Evolutionary conservation across 495 filamentous ascomycete species (phyloP), one percentile per base, ranked within the genome.

Genomic region (Podospora tetraspora): DNA sequence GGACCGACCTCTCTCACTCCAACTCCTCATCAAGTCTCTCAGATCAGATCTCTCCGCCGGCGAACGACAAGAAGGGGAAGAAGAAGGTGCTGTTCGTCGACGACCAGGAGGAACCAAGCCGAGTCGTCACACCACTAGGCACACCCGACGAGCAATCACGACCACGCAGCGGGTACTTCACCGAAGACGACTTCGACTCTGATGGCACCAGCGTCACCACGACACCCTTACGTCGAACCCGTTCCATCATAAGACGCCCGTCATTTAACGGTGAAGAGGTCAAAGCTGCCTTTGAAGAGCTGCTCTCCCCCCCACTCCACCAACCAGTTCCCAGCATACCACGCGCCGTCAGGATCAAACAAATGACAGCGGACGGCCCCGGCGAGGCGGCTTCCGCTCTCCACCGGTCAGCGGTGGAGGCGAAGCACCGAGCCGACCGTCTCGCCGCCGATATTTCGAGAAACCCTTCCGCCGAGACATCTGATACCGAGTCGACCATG

Each of bases 361-460:
- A 69, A 1, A 71, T 66, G n/a, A 19, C 62, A 12, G 16, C 63
- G 3, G 65, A 68, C 9, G 59, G 61, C 11, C 56, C 68, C 0
- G 22, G 34, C 58, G 72, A 74, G 13, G 12, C 57, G n/a, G 16
- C 59, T 8, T 59, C 57, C 0, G 16, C 59, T 2, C 70, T 70
- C 16, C 71, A 68, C 57, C 69, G 63, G 59, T 76, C 74, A 22
- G 74, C 75, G 58, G 56, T 78, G 4, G 74, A 75, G 43, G 77
- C 76, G 32, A 76, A 74, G 64, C 64, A 75, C 37, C 74, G 76
- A 13, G 77, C 77, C 12, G 77, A 79, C 62, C 69, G 76, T 9
- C 71, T 79, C n/a, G 77, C 77, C 32, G 70, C 71, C 57, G 70
- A 66, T 12, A 70, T 79, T 10, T 81, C 79, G 5, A 64, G 77